Conservation (phyloP, 1,139 yeast genomes). For the Taphrina communis region DNA sequence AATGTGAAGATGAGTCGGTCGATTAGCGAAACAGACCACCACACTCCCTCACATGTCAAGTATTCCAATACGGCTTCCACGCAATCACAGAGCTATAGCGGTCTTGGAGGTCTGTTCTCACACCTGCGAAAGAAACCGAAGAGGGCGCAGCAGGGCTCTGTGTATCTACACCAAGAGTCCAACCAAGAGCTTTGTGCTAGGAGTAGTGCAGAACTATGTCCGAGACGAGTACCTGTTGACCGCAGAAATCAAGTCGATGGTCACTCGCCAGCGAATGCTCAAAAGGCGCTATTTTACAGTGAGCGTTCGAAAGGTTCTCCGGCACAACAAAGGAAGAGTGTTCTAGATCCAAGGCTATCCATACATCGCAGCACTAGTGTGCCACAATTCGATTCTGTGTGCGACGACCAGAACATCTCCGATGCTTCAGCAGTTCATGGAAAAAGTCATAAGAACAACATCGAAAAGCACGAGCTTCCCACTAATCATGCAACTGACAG, state of each 20-base stretch:
- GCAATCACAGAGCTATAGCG: not conserved
- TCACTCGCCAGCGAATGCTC: not conserved
- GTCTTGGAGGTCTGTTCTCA: conserved; percentile 1
- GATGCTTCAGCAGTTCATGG: not conserved
- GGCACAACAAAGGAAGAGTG: not conserved
- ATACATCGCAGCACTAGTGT: conserved; percentile 8
- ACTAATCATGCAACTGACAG: not conserved
- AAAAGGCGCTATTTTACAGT: not conserved
- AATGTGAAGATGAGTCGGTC: conserved; percentile 6
- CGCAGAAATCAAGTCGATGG: not conserved
- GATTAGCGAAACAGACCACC: conserved; percentile 6
- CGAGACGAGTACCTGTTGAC: conserved; percentile 1
- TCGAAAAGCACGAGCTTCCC: not conserved
- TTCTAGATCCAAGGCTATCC: not conserved
- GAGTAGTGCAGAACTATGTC: not conserved
- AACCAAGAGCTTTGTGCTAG: not conserved
- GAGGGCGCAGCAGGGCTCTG: conserved; percentile 1
- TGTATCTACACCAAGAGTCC: not conserved
- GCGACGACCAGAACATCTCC: not conserved
- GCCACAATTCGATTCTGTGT: not conserved
- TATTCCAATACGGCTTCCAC: not conserved
- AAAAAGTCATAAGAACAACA: not conserved
- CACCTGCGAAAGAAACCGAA: conserved; percentile 19
- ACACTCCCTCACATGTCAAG: not conserved
- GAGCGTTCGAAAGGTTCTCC: not conserved